A percentile compares a stretch with the other conserved stretches of the same genome.
Evolutionary conservation across 2,329 filamentous ascomycete species (phyloP).

Genomic region (Akanthomyces lecanii): DNA sequence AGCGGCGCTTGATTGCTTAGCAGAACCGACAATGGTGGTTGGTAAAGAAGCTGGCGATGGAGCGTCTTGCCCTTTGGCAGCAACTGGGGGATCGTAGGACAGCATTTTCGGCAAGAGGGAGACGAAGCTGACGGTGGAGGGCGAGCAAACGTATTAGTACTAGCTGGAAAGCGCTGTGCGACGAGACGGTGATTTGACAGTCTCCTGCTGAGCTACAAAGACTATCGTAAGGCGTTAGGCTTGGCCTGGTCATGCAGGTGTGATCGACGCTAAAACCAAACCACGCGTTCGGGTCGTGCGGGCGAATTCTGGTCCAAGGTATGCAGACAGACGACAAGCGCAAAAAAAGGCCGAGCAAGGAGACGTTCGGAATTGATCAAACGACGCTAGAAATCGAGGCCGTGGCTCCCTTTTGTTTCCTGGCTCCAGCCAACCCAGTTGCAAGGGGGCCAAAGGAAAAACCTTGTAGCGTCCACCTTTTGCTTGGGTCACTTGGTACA

Average conservation of each 20-base stretch:
- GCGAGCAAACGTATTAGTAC: conserved; percentile 8
- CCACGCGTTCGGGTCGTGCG: conserved; percentile 17
- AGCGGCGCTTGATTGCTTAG: conserved; percentile 20
- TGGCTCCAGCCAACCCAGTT: neutral
- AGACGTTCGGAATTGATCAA: conserved; percentile 14
- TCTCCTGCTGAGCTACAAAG: neutral
- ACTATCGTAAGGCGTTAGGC: neutral
- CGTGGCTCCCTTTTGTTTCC: conserved; percentile 10
- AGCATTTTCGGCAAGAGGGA: conserved; percentile 37
- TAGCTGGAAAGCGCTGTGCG: conserved; percentile 1
- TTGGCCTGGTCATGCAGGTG: conserved; percentile 12
- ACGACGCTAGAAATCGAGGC: conserved; percentile 12
- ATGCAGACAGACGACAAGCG: conserved; percentile 13
- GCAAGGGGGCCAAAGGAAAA: conserved; percentile 11
- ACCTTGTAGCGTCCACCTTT: conserved; percentile 6
- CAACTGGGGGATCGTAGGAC: conserved; percentile 45
- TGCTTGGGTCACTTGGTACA: neutral
- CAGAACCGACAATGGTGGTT: conserved; percentile 28
- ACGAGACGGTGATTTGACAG: neutral
- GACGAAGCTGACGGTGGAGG: neutral
- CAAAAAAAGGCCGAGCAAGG: conserved; percentile 18
- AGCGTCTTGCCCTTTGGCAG: conserved; percentile 39
- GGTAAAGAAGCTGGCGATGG: conserved; percentile 27
- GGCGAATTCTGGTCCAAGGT: conserved; percentile 9
- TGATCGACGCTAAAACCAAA: conserved; percentile 17